Evolutionary conservation across 2,329 filamentous ascomycete genomes (phyloP).

Genomic region (Albophoma yamanashiensis): DNA sequence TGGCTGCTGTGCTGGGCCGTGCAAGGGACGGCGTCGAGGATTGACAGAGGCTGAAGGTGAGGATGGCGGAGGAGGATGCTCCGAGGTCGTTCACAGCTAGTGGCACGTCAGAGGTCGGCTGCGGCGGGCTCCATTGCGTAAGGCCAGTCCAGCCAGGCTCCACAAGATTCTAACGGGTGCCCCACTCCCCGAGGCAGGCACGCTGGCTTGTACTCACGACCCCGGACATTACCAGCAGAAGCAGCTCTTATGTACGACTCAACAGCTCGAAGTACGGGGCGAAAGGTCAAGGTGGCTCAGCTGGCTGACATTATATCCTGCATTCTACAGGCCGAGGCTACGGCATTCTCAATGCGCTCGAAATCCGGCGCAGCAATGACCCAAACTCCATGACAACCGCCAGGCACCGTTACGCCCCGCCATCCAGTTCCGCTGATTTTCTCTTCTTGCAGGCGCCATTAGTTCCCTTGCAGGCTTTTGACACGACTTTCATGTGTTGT

Average conservation of each 20-base stretch:
- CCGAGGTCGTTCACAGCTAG: background rate
- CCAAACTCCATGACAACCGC: background rate
- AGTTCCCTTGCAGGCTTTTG: background rate
- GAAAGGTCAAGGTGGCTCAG: background rate
- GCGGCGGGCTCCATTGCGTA: background rate
- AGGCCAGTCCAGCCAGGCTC: background rate
- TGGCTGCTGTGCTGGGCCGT: conserved; percentile 13
- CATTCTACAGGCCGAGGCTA: background rate
- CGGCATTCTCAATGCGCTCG: background rate
- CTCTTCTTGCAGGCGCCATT: background rate
- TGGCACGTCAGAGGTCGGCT: background rate
- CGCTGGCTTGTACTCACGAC: background rate
- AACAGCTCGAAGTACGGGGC: background rate
- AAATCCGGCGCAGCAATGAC: background rate
- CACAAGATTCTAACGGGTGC: background rate
- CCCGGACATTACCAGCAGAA: background rate
- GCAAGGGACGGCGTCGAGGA: background rate
- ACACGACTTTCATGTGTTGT: background rate
- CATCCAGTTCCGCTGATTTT: background rate
- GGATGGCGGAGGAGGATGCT: conserved; percentile 1
- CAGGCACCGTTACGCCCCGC: background rate
- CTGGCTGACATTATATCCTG: background rate
- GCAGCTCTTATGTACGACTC: background rate
- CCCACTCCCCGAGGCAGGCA: background rate
- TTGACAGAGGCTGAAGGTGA: background rate